Percentiles rank a stretch among this genome's conserved stretches.
Conservation (phyloP, 176 grass and related monocot genomes). For the Panicum miliaceum region DNA sequence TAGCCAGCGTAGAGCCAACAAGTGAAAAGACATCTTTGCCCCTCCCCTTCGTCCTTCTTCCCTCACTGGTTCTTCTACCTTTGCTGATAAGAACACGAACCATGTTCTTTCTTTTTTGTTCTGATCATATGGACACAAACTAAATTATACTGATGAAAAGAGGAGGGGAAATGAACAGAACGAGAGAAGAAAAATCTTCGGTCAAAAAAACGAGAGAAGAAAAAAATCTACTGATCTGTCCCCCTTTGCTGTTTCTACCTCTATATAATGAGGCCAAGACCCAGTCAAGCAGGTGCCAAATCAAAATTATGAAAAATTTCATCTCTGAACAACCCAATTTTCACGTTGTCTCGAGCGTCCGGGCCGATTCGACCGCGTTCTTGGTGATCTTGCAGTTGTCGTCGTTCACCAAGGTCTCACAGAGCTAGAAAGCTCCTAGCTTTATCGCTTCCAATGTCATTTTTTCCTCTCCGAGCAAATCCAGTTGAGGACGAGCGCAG, state of each 20-base stretch:
- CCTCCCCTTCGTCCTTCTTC: too few relatives aligned
- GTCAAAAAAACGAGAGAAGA: constrained; percentile 41
- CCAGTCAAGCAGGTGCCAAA: constrained; percentile 40
- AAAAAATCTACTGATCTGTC: constrained; percentile 47
- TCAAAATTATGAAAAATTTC: constrained; percentile 56
- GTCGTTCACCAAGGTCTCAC: constrained; percentile 55
- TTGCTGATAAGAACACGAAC: constrained; percentile 25
- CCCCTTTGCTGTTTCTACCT: constrained; percentile 63
- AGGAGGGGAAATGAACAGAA: constrained; percentile 23
- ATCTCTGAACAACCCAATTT: constrained; percentile 30
- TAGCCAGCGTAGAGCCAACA: too few relatives aligned
- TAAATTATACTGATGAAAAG: constrained; percentile 52
- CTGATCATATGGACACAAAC: constrained; percentile 59
- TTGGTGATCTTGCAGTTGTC: constrained; percentile 85
- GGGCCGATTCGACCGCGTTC: constrained; percentile 66
- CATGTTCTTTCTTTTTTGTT: constrained; percentile 37
- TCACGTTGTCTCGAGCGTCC: constrained; percentile 63
- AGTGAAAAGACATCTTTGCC: too few relatives aligned
- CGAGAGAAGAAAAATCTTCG: too few relatives aligned
- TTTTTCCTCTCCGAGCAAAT: constrained; percentile 65
- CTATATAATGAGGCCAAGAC: constrained; percentile 52
- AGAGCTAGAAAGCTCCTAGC: constrained; percentile 72
- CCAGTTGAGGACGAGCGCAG: constrained; percentile 69
- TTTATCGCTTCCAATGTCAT: constrained; percentile 62
- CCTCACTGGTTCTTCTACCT: too few relatives aligned